Evolutionary conservation across 1,284 basidiomycete genomes (phyloP), one percentile per base, ranked within the genome.

Genomic region (Rhodotorula sp.): DNA sequence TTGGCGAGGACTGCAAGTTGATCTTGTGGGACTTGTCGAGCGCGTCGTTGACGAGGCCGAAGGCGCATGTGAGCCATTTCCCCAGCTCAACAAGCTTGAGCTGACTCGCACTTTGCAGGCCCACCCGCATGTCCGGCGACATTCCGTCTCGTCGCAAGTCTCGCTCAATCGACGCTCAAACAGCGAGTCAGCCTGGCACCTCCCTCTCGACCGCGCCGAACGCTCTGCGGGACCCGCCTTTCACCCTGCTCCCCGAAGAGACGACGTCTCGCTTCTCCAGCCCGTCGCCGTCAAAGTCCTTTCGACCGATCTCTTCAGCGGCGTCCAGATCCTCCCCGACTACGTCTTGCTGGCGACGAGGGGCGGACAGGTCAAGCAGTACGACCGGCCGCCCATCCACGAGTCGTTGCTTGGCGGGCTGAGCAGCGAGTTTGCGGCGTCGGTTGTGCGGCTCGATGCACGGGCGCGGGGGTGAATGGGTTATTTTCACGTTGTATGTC

Each of bases 21-120:
- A 89, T 95, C 59, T 79, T 96, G 89, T 95, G 93, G 93, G 93
- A 96, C 79, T 92, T 95, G 75, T 92, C 90, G 2, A 89, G 87
- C 77, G 86, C 89, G 65, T 85, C 87, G 20, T 79, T 92, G 61
- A 87, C 91, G 75, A 83, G 89, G 68, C 89, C 89, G 31, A 91
- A 90, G 78, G 80, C 86, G 4, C 85, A 86, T 59, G 80, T 80
- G 62, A 70, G 69, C 67, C 44, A 11, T 34, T 48, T 48, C 30
- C 4, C 34, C 16, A 4, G 46, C 24, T 48, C 46, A 28, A 15
- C 16, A 22, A 11, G 9, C 11, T 2, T 2, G 34, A 34, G 22
- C 20, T 48, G 6, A 9, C 5, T 22, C 18, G 16, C 46, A 10
- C n/a, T 16, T 8, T 5, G 20, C 59, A 67, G 60, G 57, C 60